Evolutionary conservation across 2,329 filamentous ascomycete genomes (phyloP).

Genomic region (Aspergillus carbonarius): DNA sequence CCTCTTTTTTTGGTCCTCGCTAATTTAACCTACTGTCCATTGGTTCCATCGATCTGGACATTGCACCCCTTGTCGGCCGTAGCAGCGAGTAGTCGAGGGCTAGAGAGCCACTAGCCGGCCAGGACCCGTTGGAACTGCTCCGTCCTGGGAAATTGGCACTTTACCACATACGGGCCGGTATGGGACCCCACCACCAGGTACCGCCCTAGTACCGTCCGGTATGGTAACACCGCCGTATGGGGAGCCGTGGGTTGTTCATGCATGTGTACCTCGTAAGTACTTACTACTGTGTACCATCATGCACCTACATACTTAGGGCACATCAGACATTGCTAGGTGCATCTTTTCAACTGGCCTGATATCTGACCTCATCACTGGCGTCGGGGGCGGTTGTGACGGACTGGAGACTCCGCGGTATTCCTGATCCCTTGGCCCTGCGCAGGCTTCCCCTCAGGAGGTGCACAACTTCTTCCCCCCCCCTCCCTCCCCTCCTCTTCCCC

Average conservation of each 20-base stretch:
- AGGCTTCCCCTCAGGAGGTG: too few species aligned
- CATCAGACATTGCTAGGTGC: background rate
- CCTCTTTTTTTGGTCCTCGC: constrained; percentile 2
- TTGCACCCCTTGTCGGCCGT: constrained; percentile 1
- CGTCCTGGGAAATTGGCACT: constrained; percentile 5
- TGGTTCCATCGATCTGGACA: constrained; percentile 13
- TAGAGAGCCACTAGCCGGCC: background rate
- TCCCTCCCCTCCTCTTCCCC: too few species aligned
- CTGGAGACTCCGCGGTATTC: constrained; percentile 1
- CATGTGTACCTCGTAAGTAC: too few species aligned
- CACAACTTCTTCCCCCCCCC: too few species aligned
- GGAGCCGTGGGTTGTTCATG: background rate
- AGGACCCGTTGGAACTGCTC: constrained; percentile 1
- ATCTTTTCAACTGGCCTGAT: background rate
- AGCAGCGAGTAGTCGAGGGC: background rate
- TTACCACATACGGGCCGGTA: background rate
- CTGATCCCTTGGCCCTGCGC: background rate
- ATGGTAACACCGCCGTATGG: background rate
- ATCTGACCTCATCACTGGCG: constrained; percentile 1
- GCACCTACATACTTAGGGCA: background rate
- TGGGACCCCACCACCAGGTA: background rate
- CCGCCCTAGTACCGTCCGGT: background rate
- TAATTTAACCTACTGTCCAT: constrained; percentile 2
- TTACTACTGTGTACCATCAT: too few species aligned
- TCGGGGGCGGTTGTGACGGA: background rate